phyloP scores from a whole-genome alignment of 2,329 filamentous ascomycete species.

The Tolypocladium pustulatum region DNA sequence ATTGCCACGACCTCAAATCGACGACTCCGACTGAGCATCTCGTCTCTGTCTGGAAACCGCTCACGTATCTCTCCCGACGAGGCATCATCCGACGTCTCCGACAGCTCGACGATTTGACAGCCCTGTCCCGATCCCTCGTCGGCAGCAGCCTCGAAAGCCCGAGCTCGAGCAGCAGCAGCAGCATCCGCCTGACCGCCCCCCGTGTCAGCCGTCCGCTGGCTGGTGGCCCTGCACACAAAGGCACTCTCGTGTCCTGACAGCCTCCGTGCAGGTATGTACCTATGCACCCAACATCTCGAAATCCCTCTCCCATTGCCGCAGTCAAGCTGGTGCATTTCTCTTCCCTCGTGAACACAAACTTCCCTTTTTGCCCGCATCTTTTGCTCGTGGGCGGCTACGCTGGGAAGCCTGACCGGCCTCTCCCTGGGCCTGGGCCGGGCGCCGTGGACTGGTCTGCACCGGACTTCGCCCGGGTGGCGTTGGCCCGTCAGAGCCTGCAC shows the following conservation, averaged over 20 bases:
- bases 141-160: background rate
- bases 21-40: background rate
- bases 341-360: background rate
- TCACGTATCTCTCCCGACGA: conserved; percentile 4
- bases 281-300: background rate
- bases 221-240: background rate
- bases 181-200: conserved; percentile 1
- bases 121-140: background rate
- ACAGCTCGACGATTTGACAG: background rate
- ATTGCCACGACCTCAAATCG: background rate
- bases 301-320: background rate
- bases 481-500: conserved; percentile 4
- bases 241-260: background rate
- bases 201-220: conserved; percentile 1
- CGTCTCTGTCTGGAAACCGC: background rate
- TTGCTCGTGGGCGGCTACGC: background rate
- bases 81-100: background rate
- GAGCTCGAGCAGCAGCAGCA: background rate
- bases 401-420: background rate
- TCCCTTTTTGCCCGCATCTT: background rate
- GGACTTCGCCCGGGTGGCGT: conserved; percentile 8
- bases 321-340: background rate
- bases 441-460: conserved; percentile 2
- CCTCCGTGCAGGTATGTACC: background rate
- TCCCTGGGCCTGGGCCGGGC: background rate